Base-by-base conservation (phyloP, 495 filamentous ascomycete species). In the Penicillium bialowiezense region DNA sequence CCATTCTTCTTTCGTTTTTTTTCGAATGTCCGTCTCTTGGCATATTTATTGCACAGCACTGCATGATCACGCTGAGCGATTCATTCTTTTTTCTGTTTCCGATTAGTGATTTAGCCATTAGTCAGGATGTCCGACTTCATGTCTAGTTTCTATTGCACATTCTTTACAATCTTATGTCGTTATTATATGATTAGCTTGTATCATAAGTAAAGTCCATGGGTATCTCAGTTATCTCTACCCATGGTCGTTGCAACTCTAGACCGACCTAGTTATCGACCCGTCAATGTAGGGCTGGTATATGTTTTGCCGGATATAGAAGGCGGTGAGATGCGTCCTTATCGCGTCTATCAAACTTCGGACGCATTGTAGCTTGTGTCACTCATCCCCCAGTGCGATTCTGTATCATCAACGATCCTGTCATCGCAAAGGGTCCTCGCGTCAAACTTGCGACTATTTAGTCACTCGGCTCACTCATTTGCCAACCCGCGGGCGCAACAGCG, bases 21-120 rank as follows among this genome's bases (percentile, higher is more conserved):
- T 42, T 39, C 23, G 23, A n/a, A 9, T 24, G 15, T 39, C 34
- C 36, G 35, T 43, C 12, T 56, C 18, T 29, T 33, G 38, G 49
- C 39, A 37, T 49, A 47, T 43, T 58, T 51, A 41, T 23, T 57
- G 47, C 48, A 54, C 55, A 55, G 41, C 53, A 46, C 62, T 51
- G 59, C 55, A 64, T 64, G 7, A 33, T 41, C 47, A 54, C 51
- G 58, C 59, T 49, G 19, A 64, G 58, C 55, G 55, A 44, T 32
- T 39, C 33, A 36, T 51, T 33, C 24, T 18, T 44, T 39, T 18
- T 17, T 41, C 17, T 7, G 38, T 28, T 18, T 14, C n/a, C n/a
- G 33, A 19, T 38, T 23, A 20, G 26, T 36, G 40, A 17, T 41
- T 50, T 40, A 44, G 49, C 45, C 39, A 37, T 4, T 26, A 38